Percentiles rank a stretch among this genome's conserved stretches.
phyloP scores from a whole-genome alignment of 352 stramenopile genomes.

The Globisporangium yorkense region DNA sequence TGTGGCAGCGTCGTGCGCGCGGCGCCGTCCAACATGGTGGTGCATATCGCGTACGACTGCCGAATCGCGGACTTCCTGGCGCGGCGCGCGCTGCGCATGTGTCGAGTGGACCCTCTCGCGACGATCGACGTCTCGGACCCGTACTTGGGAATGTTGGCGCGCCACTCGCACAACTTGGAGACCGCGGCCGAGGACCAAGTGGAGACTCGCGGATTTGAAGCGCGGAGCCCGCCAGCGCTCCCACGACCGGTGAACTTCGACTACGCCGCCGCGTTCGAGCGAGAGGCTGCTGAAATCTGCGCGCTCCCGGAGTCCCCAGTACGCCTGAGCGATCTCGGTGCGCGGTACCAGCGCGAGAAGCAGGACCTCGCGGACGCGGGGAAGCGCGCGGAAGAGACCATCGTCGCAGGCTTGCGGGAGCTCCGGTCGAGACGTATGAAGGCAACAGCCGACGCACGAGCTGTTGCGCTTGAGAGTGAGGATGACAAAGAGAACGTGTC shows the following conservation, averaged over 20 bases:
- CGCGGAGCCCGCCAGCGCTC: too few species aligned
- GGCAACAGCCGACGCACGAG: neutral
- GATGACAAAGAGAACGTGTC: constrained; percentile 11
- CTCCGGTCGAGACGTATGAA: neutral
- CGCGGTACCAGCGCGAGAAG: too few species aligned
- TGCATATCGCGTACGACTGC: constrained; percentile 8
- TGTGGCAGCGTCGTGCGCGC: constrained; percentile 5
- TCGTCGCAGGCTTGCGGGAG: neutral
- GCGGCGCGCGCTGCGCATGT: constrained; percentile 5
- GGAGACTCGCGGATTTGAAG: too few species aligned
- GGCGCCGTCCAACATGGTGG: constrained; percentile 10
- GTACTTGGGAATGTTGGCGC: neutral
- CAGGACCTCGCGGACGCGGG: constrained; percentile 1
- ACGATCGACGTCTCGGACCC: neutral
- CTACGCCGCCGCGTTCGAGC: too few species aligned
- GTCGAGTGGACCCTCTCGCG: constrained; percentile 2
- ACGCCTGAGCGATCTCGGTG: too few species aligned
- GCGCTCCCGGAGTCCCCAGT: too few species aligned
- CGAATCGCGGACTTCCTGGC: constrained; percentile 8
- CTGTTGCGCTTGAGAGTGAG: neutral
- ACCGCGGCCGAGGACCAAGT: neutral
- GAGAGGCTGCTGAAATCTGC: too few species aligned
- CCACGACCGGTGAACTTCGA: too few species aligned
- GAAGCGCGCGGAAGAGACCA: constrained; percentile 2
- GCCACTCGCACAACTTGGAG: neutral